Percentiles rank a stretch among this genome's conserved stretches.
These are phyloP conservation scores for Pseudogymnoascus sp. DNA, from an alignment of 2,329 filamentous ascomycete species.

Conservation along the genomic window DNA sequence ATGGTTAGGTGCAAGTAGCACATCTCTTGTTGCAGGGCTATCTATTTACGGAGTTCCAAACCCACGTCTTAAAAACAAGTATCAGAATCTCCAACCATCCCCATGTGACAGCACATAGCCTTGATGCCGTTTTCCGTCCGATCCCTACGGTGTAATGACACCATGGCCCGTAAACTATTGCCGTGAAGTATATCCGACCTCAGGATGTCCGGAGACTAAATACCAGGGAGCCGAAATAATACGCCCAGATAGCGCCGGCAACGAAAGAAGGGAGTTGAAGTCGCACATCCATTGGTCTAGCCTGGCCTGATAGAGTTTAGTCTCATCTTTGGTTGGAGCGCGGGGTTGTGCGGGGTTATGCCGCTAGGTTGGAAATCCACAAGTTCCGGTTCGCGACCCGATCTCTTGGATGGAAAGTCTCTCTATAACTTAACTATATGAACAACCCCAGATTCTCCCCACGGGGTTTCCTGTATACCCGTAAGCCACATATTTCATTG, in stretches of 20 bases:
- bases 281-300: neutral
- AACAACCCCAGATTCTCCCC: neutral
- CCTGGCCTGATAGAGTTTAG: neutral
- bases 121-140: neutral
- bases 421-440: conserved; percentile 5
- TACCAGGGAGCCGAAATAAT: neutral
- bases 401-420: neutral
- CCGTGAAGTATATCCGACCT: conserved; percentile 1
- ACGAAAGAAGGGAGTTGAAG: neutral
- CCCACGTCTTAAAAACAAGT: neutral
- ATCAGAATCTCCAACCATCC: neutral
- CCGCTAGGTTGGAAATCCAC: neutral
- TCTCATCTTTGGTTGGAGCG: neutral
- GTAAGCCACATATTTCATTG: neutral
- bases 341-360: conserved; percentile 1
- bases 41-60: neutral
- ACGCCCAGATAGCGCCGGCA: conserved; percentile 7
- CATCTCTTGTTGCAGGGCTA: neutral
- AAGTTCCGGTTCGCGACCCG: neutral
- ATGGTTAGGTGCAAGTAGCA: neutral
- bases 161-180: neutral
- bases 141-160: neutral
- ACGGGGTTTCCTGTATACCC: neutral
- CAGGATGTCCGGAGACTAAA: neutral
- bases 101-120: neutral